These are phyloP conservation scores for Dictyostelium discoideum DNA, from an alignment of 78 protist species.

Conservation along the genomic window dicty_2.7 NC_007091.3:3662501-3663000, in stretches of 20 bases:
- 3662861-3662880: no score
- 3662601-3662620: background rate
- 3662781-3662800: background rate
- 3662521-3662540: background rate
- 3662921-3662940: no score
- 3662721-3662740: no score
- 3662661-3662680: constrained; percentile 6
- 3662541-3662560: background rate
- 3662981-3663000: no score
- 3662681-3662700: background rate
- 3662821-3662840: no score
- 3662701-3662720: background rate
- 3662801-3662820: no score
- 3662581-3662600: background rate
- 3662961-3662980: no score
- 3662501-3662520: constrained; percentile 24
- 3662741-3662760: no score
- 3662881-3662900: no score
- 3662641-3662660: background rate
- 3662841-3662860: background rate
- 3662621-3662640: background rate
- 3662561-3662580: background rate
- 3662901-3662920: no score
- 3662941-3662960: no score
- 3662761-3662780: background rate